Evolutionary conservation across 148 eudicot genomes (phyloP).

Genomic region (Amaranthus palmeri): DNA sequence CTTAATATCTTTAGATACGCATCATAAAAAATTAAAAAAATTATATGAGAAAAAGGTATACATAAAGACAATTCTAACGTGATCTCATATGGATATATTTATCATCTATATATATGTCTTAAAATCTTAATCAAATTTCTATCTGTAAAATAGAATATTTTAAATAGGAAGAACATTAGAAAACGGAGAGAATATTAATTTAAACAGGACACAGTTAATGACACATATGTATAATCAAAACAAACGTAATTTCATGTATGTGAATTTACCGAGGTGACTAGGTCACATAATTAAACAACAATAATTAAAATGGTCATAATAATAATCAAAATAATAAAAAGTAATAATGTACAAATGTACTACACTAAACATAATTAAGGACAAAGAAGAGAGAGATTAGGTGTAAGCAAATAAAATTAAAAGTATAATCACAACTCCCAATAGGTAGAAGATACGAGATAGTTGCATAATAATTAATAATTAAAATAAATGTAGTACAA

Average conservation of each 20-base stretch:
- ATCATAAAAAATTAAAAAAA: too few relatives aligned
- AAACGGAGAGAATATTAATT: not conserved
- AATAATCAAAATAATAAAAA: not conserved
- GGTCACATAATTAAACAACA: not conserved
- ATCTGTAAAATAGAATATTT: too few relatives aligned
- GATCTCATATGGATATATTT: too few relatives aligned
- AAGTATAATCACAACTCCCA: constrained; percentile 7
- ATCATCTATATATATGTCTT: too few relatives aligned
- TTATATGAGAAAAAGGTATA: too few relatives aligned
- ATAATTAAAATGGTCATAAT: not conserved
- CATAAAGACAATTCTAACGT: too few relatives aligned
- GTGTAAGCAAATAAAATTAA: not conserved
- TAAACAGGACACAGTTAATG: not conserved
- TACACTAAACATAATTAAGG: not conserved
- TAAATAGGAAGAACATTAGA: too few relatives aligned
- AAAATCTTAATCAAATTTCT: too few relatives aligned
- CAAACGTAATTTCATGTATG: not conserved
- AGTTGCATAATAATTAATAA: not conserved
- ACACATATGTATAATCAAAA: not conserved
- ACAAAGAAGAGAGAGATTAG: not conserved
- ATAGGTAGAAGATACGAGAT: constrained; percentile 27
- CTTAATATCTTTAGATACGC: too few relatives aligned
- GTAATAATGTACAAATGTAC: not conserved
- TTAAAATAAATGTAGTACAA: not conserved
- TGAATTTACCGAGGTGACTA: not conserved